Base-by-base conservation (phyloP, 2,329 filamentous ascomycete species). In the Truncatella angustata region DNA sequence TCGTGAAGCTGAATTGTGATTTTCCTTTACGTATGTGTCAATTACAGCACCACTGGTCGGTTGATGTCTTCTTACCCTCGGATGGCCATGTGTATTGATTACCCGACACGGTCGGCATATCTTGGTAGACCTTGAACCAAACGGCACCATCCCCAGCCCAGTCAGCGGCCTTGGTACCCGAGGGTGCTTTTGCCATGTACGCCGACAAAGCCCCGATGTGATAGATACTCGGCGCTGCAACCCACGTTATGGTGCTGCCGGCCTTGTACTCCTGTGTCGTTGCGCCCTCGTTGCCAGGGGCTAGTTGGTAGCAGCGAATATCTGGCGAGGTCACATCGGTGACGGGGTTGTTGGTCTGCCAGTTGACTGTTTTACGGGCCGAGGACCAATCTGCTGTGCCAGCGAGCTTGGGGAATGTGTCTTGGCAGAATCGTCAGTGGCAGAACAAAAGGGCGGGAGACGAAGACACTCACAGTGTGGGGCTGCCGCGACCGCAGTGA, bases 261-360 rank as follows among this genome's bases (percentile, higher is more conserved):
- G 73, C 74, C 30, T 65, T 61, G 24, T 74, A 63, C 44, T 59
- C 58, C 3, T 70, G 66, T 28, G 67, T 73, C 45, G 66, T 59
- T 5, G 68, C 61, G 1, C 72, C 66, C 21, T 57, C 69, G 24
- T 67, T 70, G 35, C 73, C 73, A 3, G 70, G 59, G 9, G 62
- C 63, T 9, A 72, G 65, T 59, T 79, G 72, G 63, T 77, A 80
- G 69, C 77, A 80, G n/a, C 74, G 74, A 66, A 80, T 76, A 52
- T 73, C 70, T 2, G 70, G 58, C 35, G 73, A 75, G 44, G 61
- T 70, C 26, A 80, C 76, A 54, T 76, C 69, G 3, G 74, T 75
- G 32, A 80, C 75, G 20, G 72, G 72, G 10, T 64, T 65, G 58
- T 74, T 73, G 50, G 62, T 68, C 59, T 74, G 72, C 57, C 69